Evolutionary conservation across 345 rosid genomes (phyloP).

Genomic region (Noccaea caerulescens): DNA sequence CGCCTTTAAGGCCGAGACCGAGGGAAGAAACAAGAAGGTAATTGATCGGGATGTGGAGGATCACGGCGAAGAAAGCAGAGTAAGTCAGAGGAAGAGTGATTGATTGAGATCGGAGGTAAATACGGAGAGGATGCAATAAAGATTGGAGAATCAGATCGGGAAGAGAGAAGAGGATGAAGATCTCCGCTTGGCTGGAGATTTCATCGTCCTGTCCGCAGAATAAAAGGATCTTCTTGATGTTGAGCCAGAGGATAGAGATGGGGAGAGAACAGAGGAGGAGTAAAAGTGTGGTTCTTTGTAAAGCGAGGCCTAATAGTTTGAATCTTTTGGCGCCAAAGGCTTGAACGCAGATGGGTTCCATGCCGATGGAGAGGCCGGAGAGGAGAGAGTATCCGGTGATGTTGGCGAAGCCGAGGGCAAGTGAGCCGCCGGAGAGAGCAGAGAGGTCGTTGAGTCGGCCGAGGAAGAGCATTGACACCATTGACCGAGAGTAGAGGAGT

Average conservation of each 20-base stretch:
- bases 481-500: constrained; percentile 74
- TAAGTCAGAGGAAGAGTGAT: constrained; percentile 69
- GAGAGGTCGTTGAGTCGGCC: constrained; percentile 74
- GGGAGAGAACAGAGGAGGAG: constrained; percentile 65
- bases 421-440: constrained; percentile 81
- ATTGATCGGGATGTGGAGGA: constrained; percentile 73
- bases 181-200: constrained; percentile 66
- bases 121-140: constrained; percentile 74
- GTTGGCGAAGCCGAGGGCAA: constrained; percentile 86
- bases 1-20: constrained; percentile 70
- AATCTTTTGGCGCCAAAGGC: constrained; percentile 82
- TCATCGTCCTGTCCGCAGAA: constrained; percentile 64
- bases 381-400: constrained; percentile 91
- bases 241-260: constrained; percentile 71
- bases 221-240: constrained; percentile 67
- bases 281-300: constrained; percentile 68
- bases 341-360: constrained; percentile 94
- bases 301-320: constrained; percentile 71
- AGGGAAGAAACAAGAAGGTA: constrained; percentile 62
- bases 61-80: constrained; percentile 61
- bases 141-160: constrained; percentile 78
- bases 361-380: constrained; percentile 86
- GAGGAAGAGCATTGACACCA: constrained; percentile 89
- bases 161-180: constrained; percentile 67
- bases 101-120: constrained; percentile 77